Base-by-base conservation (phyloP, 1,284 basidiomycete species). In the Pseudomicrostroma phylloplanum region DNA sequence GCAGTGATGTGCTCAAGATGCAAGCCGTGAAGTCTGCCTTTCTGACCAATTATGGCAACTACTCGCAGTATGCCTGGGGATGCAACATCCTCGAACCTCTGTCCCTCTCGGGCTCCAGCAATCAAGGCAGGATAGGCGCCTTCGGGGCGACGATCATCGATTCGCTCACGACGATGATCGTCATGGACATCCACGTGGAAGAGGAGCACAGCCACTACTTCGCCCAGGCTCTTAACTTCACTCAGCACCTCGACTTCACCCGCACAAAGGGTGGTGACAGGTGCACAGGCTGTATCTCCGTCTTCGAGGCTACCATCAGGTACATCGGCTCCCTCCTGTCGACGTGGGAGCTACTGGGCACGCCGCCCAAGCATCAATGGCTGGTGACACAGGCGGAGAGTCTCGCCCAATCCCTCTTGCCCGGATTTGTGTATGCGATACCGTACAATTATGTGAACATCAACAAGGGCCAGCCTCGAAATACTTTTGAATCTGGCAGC, bases 281-380 rank as follows among this genome's bases (percentile, higher is more conserved):
- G n/a, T 36, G 30, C 39, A 23, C 59, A 7, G 59, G 59, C n/a
- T 26, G n/a, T n/a, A 55, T 61, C 25, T 57, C 53, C 21, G 40
- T 76, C 1, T 76, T 76, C 39, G 73, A 76, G 62, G 69, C 68
- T 43, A 76, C 70, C 58, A 75, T 77, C 55, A 62, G 74, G 0
- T 71, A 72, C 30, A 64, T 77, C 8, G 74, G 66, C 15, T 73
- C 73, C 13, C 42, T 77, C 11, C 61, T 77, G 39, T 66, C 63
- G 6, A 62, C 66, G 26, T 76, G 72, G 63, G 73, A 77, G 54
- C 56, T 68, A 12, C 41, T 43, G n/a, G 67, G 58, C 9, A 26
- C 57, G 19, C 59, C 57, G 42, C 26, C 63, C 42, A 26, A 54
- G 25, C 57, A 46, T 21, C 42, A 26, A 0, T 63, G 53, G 12